Base-by-base conservation (phyloP, 768 basidiomycete species). In the Mycena kentingensis region DNA sequence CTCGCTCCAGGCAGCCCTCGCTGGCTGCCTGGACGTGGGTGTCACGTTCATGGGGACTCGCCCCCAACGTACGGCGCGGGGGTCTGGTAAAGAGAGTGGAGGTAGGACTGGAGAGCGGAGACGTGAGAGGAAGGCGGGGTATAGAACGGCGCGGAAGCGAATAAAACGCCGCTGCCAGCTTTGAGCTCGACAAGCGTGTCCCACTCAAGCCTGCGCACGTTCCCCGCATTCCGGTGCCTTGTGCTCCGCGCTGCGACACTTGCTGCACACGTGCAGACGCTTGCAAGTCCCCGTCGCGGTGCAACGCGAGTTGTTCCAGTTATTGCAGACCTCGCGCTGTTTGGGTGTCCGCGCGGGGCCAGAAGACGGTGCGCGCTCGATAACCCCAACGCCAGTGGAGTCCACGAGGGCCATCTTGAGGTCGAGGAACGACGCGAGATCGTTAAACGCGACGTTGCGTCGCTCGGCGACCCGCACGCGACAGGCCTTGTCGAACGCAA, bases 1-100 rank as follows among this genome's bases (percentile, higher is more conserved):
- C 44, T 27, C 5, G 36, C 51, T 39, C 45, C 54, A 46, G 54
- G 42, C 36, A 51, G 43, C 4, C 60, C 57, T 44, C 31, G 45
- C 24, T 46, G 52, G 44, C 43, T 49, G 18, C 29, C 38, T 28
- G 21, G 52, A 53, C 21, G 46, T 35, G 3, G 52, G 37, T 13
- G 39, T 42, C 25, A 53, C 34, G 19, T 52, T 52, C 51, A 52
- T 46, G 3, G 26, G 15, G 25, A n/a, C 3, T 13, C 16, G 44
- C 35, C 34, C 51, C 51, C 51, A 24, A 34, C 51, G 34, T 45
- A 11, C n/a, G 21, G 26, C 22, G 28, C 29, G 28, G 51, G 51
- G 44, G 51, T 41, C 22, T 46, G 10, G 21, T 15, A n/a, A n/a
- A n/a, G n/a, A n/a, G n/a, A n/a, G n/a, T n/a, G n/a, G n/a, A n/a